Evolutionary conservation across 2,329 filamentous ascomycete genomes (phyloP).

Genomic region (Epichloe brachyelytri): DNA sequence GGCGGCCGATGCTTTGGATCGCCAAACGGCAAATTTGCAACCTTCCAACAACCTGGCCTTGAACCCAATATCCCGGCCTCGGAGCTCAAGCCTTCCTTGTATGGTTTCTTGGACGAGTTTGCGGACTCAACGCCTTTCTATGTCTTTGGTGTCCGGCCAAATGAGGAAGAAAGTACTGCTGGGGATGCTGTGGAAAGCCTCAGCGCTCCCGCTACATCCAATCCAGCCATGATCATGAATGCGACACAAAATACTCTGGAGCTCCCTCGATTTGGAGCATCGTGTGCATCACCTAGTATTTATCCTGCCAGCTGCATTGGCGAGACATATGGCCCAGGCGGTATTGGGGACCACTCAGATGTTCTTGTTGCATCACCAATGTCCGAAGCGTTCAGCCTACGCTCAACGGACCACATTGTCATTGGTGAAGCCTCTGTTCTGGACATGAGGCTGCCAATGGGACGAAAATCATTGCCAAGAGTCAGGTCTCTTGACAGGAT

Average conservation of each 20-base stretch:
- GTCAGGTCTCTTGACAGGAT: slow-evolving; percentile 26
- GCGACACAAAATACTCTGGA: slow-evolving; percentile 12
- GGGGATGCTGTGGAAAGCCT: slow-evolving; percentile 9
- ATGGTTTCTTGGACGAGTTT: slow-evolving; percentile 29
- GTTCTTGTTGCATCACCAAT: slow-evolving; percentile 17
- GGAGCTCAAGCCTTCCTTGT: slow-evolving; percentile 37
- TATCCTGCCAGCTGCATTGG: slow-evolving; percentile 22
- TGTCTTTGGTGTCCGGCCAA: slow-evolving; percentile 29
- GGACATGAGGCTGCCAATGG: slow-evolving; percentile 19
- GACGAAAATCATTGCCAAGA: slow-evolving; percentile 15
- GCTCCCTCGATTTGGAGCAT: slow-evolving; percentile 6
- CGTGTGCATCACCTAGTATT: slow-evolving; percentile 10
- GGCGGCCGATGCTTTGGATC: slow-evolving; percentile 44
- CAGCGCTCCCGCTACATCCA: slow-evolving; percentile 11
- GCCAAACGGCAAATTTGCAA: slow-evolving; percentile 42
- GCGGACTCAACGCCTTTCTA: slow-evolving; percentile 34
- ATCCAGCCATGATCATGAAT: slow-evolving; percentile 18
- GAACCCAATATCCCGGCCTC: slow-evolving; percentile 24
- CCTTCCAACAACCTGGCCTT: slow-evolving; percentile 35
- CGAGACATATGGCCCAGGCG: slow-evolving; percentile 17
- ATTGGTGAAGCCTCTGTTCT: slow-evolving; percentile 28
- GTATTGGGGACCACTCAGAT: slow-evolving; percentile 9
- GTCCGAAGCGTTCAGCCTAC: slow-evolving; percentile 22
- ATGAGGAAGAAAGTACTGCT: slow-evolving; percentile 10
- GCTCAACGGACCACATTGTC: slow-evolving; percentile 23